Evolutionary conservation across 2,329 filamentous ascomycete genomes (phyloP), one percentile per base, ranked within the genome.

Genomic region (Polytolypa hystricis): DNA sequence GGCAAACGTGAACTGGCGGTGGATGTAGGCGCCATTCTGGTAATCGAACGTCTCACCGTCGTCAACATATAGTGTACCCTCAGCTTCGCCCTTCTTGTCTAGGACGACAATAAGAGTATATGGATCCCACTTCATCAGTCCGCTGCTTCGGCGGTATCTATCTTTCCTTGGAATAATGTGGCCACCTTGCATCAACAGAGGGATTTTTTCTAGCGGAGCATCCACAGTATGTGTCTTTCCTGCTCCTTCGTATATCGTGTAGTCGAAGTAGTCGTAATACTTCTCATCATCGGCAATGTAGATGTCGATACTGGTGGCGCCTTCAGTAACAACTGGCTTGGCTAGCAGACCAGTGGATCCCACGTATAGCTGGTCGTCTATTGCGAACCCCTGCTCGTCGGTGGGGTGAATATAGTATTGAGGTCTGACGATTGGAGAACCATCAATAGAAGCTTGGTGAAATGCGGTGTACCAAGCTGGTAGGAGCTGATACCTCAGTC

Each of bases 391-490:
- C 33, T 70, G 70, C 58, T 95, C 89, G 47, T 93, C 86, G 1
- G 72, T 67, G 0, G 91, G 91, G 53, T 94, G 84, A 2, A 85
- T 81, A 66, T 89, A 96, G 65, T 87, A 93, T 64, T 96, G 86
- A 7, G 91, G 89, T 35, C 84, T 76, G 38, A 98, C 69, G 48
- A 98, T 89, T 0, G 91, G 91, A 38, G 79, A 82, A 27, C 87
- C 89, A 32, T 84, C 77, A 11, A 77, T 70, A 49, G 84, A 81
- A 9, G 91, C 85, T 52, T 93, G 78, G 54, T 89, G 85, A 70
- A 98, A 98, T 6, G 89, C 86, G 1, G 89, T 96, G 60, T 98
- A 98, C 87, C 87, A 96, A 1, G 84, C 77, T 18, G 91, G 91
- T 27, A 98, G 72, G 23, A 98, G 71, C 44, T 81, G 77, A 61